These are phyloP conservation scores for Meira miltonrushii DNA, from an alignment of 1,284 basidiomycete species.

Conservation along the genomic window DNA sequence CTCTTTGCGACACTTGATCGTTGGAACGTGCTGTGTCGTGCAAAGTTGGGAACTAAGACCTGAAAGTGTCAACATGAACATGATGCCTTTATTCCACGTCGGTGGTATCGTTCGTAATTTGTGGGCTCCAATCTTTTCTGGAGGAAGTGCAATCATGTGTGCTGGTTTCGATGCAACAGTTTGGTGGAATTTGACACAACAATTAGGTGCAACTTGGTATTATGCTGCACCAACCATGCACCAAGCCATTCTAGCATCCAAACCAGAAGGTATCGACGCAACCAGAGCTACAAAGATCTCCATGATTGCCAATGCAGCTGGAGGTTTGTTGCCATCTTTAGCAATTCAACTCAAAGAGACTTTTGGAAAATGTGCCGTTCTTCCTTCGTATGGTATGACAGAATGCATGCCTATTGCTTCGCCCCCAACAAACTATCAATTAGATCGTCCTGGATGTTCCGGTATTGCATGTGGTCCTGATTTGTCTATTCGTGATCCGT, in stretches of 20 bases:
- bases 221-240: conserved; percentile 53
- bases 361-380: conserved; percentile 43
- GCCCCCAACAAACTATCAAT: conserved; percentile 49
- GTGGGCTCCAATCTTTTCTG: conserved; percentile 50
- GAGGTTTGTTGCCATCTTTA: conserved; percentile 50
- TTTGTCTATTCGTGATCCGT: conserved; percentile 50
- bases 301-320: conserved; percentile 52
- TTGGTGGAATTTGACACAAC: conserved; percentile 49
- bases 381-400: conserved; percentile 53
- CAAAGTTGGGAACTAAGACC: conserved; percentile 48
- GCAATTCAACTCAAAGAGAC: conserved; percentile 50
- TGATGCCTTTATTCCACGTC: conserved; percentile 53
- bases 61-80: conserved; percentile 52
- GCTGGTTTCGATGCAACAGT: conserved; percentile 50
- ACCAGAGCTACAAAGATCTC: conserved; percentile 41
- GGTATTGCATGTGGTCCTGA: conserved; percentile 51
- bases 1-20: conserved; percentile 49
- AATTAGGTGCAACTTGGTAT: conserved; percentile 52
- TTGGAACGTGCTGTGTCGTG: conserved; percentile 50
- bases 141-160: conserved; percentile 51
- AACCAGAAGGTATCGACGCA: conserved; percentile 42
- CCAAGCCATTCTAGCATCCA: conserved; percentile 50
- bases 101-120: conserved; percentile 52
- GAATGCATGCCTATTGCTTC: conserved; percentile 53
- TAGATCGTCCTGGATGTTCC: conserved; percentile 51